A percentile compares a stretch with the other conserved stretches of the same genome.
Evolutionary conservation across 805 yeast genomes (phyloP).

Genomic region (Sugiyamaella smithiae): DNA sequence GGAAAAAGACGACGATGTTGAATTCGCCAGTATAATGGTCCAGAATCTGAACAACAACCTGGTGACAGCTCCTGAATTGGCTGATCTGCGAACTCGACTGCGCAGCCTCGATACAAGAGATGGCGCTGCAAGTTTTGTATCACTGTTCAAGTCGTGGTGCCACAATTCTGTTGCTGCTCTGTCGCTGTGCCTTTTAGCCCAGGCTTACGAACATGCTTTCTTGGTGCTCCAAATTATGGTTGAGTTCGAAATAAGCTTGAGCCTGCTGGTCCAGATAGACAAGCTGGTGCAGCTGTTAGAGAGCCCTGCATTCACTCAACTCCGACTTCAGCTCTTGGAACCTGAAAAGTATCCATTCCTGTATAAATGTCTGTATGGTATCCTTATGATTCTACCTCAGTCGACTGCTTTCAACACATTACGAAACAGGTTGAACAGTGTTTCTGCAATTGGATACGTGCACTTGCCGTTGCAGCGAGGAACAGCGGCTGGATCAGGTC

Average conservation of each 20-base stretch:
- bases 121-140: slow-evolving; percentile 68
- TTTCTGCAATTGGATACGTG: slow-evolving; percentile 39
- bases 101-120: slow-evolving; percentile 57
- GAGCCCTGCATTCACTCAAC: slow-evolving; percentile 84
- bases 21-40: slow-evolving; percentile 74
- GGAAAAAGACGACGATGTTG: slow-evolving; percentile 55
- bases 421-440: slow-evolving; percentile 67
- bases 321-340: slow-evolving; percentile 83
- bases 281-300: slow-evolving; percentile 85
- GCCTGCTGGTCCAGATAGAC: slow-evolving; percentile 81
- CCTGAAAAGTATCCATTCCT: slow-evolving; percentile 79
- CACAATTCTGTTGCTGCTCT: slow-evolving; percentile 85
- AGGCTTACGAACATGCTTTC: slow-evolving; percentile 84
- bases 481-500: slow-evolving; percentile 17
- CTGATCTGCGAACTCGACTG: slow-evolving; percentile 64
- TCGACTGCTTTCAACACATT: slow-evolving; percentile 84
- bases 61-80: slow-evolving; percentile 79
- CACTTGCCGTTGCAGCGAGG: slow-evolving; percentile 26
- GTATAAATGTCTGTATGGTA: slow-evolving; percentile 85
- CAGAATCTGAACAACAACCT: slow-evolving; percentile 85
- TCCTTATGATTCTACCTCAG: slow-evolving; percentile 91
- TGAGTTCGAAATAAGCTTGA: slow-evolving; percentile 75
- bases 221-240: slow-evolving; percentile 77
- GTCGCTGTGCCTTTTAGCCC: slow-evolving; percentile 79
- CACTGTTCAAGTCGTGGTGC: slow-evolving; percentile 87